Base-by-base conservation (phyloP, 495 filamentous ascomycete genomes). In the Aspergillus homomorphus region DNA sequence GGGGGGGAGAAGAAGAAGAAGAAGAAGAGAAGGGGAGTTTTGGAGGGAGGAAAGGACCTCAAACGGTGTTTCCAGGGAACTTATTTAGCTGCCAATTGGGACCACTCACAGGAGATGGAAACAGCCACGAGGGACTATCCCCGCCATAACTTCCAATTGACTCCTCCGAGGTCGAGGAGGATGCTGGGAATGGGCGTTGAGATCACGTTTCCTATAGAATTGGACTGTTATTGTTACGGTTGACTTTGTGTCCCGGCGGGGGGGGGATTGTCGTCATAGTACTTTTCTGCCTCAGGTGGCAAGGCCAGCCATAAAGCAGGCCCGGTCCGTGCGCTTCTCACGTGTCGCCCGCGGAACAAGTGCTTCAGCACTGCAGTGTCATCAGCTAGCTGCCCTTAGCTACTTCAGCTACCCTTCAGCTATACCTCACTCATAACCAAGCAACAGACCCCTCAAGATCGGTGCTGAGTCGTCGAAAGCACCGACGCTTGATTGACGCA, bases 21-120 rank as follows among this genome's bases (percentile, higher is more conserved):
- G n/a, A n/a, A n/a, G n/a, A n/a, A n/a, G n/a, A n/a, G n/a, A n/a
- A n/a, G n/a, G n/a, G n/a, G n/a, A n/a, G n/a, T n/a, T n/a, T n/a
- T n/a, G n/a, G n/a, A n/a, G n/a, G n/a, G n/a, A n/a, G n/a, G n/a
- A n/a, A n/a, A n/a, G n/a, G n/a, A n/a, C n/a, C n/a, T n/a, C n/a
- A n/a, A n/a, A 48, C 51, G 55, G 20, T 30, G 41, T 48, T 38
- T 45, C 51, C 43, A 51, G 53, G 46, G 50, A 62, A 45, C 50
- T 56, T 33, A n/a, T 61, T 57, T 53, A 33, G 51, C 51, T 46
- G 41, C 57, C 51, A 22, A 64, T 67, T 53, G 45, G 57, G 30
- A 56, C 53, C 54, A 65, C 62, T 61, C 43, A 65, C 62, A 44
- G 45, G 48, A 22, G 19, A 28, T 23, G 18, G n/a, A 43, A 43